These are phyloP conservation scores for Rhodotorula kratochvilovae DNA, from an alignment of 768 basidiomycete genomes.

Conservation along the genomic window DNA sequence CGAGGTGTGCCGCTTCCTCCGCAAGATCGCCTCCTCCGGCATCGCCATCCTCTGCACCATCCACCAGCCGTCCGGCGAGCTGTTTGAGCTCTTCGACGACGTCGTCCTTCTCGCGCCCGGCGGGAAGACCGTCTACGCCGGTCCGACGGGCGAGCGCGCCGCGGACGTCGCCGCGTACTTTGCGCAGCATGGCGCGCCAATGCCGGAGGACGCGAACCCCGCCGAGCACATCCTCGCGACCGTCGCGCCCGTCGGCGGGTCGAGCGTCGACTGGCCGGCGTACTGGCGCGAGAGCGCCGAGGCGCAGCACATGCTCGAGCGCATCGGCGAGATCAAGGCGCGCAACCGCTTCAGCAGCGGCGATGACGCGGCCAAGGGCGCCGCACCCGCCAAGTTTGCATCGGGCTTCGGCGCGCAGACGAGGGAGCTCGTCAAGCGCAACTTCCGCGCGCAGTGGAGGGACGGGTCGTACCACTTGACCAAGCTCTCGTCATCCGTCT, in stretches of 20 bases:
- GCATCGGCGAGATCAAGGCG: slow-evolving; percentile 75
- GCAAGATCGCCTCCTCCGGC: slow-evolving; percentile 69
- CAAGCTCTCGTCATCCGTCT: slow-evolving; percentile 16
- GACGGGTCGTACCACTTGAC: slow-evolving; percentile 47
- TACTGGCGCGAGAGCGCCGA: slow-evolving; percentile 45
- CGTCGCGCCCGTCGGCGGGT: slow-evolving; percentile 48
- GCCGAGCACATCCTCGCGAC: slow-evolving; percentile 58
- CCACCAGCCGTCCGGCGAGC: slow-evolving; percentile 42
- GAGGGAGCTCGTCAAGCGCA: slow-evolving; percentile 18
- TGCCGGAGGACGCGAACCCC: slow-evolving; percentile 59
- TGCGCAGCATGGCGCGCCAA: neutral
- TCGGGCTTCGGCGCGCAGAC: slow-evolving; percentile 19
- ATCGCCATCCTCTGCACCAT: slow-evolving; percentile 90
- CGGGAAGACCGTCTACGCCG: slow-evolving; percentile 25
- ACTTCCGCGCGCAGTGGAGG: slow-evolving; percentile 47
- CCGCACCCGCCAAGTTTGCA: slow-evolving; percentile 28
- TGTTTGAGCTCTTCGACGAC: slow-evolving; percentile 18
- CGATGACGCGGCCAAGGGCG: slow-evolving; percentile 49
- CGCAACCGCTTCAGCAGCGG: slow-evolving; percentile 57
- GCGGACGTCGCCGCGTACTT: neutral
- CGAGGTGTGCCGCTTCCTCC: slow-evolving; percentile 57
- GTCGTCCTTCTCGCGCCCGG: slow-evolving; percentile 24
- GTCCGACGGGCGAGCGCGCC: neutral
- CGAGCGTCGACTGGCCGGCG: slow-evolving; percentile 19
- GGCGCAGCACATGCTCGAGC: slow-evolving; percentile 65